Base-by-base conservation (phyloP, 345 rosid species). In the Sisymbrium altissimum region DNA sequence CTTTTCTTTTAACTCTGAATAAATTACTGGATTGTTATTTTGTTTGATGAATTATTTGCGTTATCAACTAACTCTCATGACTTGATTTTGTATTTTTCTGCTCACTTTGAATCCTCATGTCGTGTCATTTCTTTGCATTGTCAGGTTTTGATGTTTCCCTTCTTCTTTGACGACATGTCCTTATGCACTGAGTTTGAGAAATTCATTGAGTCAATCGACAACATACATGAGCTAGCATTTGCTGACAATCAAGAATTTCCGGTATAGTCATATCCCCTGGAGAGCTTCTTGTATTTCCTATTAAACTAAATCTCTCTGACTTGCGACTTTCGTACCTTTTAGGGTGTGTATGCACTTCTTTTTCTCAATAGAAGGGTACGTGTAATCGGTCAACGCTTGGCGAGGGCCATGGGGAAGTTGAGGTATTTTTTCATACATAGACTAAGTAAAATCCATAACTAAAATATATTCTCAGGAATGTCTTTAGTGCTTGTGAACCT, bases 61-160 rank as follows among this genome's bases (percentile, higher is more conserved):
- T 45, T 43, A 55, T 66, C 41, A 35, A 8, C 36, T 19, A 10
- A 33, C 9, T 54, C 17, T 71, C 23, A 72, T 72, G 41, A n/a
- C 45, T 36, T 21, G 6, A 35, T 41, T 2, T 64, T 35, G 36
- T 64, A 7, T 8, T 35, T 35, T 9, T 35, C 10, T 35, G 8
- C 7, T 35, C 38, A 2, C 38, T 35, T 35, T 35, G 38, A 35
- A 63, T 38, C n/a, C 67, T 40, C 30, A 36, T 66, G 41, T 39
- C 35, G 13, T n/a, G 11, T 40, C 53, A 7, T 14, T 58, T 35
- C 19, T 55, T 69, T 23, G 23, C 41, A 53, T 50, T 71, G 36
- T 48, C 88, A 95, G 99, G 96, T 95, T 77, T 86, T 95, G 87
- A 95, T 92, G 99, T 89, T 83, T 86, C 99, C 99, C 23, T 53